Percentiles rank a stretch among this genome's conserved stretches.
Evolutionary conservation across 2,329 filamentous ascomycete species (phyloP).

Genomic region (Dissoconium aciculare): DNA sequence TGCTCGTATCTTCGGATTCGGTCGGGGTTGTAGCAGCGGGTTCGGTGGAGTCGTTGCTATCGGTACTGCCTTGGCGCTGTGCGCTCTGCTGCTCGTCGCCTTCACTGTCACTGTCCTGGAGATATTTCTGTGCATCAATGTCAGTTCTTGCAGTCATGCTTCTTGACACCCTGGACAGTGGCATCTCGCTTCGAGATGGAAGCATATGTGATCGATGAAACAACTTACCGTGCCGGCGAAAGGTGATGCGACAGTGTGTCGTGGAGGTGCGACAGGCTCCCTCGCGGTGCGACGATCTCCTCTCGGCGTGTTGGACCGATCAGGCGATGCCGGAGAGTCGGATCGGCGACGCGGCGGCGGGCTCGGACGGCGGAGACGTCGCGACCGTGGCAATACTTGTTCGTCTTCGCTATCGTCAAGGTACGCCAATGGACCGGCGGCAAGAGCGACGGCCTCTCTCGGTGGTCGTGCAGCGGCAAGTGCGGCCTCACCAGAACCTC

Average conservation of each 20-base stretch:
- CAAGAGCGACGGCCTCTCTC: slow-evolving; percentile 15
- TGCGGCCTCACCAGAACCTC: slow-evolving; percentile 10
- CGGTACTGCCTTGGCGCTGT: slow-evolving; percentile 18
- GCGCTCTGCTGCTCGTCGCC: slow-evolving; percentile 18
- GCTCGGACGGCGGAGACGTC: slow-evolving; percentile 13
- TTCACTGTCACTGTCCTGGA: slow-evolving; percentile 21
- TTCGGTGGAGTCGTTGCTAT: slow-evolving; percentile 8
- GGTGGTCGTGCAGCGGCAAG: slow-evolving; percentile 2
- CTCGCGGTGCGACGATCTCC: slow-evolving; percentile 11
- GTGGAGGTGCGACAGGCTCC: slow-evolving; percentile 9
- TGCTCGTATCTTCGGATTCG: slow-evolving; percentile 7
- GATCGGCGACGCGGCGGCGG: slow-evolving; percentile 15
- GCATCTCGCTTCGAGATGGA: no score
- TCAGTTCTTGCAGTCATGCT: no score
- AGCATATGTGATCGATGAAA: no score
- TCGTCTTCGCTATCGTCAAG: slow-evolving; percentile 22
- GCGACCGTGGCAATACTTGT: slow-evolving; percentile 6
- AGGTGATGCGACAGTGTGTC: slow-evolving; percentile 22
- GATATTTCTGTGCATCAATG: no score
- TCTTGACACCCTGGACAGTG: no score
- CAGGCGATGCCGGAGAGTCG: slow-evolving; percentile 7
- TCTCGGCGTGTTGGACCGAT: slow-evolving; percentile 15
- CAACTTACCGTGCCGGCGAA: slow-evolving; percentile 21
- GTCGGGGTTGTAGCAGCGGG: slow-evolving; percentile 1
- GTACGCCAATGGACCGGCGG: slow-evolving; percentile 20